Evolutionary conservation across 2,329 filamentous ascomycete species (phyloP), one percentile per base, ranked within the genome.

Genomic region (Cladosporium oxysporum): DNA sequence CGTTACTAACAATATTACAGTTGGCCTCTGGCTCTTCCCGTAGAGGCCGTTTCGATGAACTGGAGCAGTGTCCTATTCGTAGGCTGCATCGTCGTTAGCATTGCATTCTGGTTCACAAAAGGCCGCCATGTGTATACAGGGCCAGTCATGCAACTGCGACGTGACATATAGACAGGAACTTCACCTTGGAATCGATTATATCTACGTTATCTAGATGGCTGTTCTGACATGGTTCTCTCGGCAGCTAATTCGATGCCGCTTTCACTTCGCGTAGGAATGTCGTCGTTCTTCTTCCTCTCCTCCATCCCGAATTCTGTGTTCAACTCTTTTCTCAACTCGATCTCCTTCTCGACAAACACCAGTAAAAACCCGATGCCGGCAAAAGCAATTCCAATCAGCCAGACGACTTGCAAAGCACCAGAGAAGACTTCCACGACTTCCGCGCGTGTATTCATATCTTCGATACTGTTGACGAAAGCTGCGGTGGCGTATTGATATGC

Each of bases 1-100:
- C 49, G 3, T 12, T 37, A 12, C 35, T 53, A 16, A 63, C 37
- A 2, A 8, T 16, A 4, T 57, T 3, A 18, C 61, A 29, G 59
- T 64, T 64, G 67, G 67, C 69, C 69, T 10, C 58, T 58, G 29
- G 62, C 63, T n/a, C 58, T 64, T 44, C 70, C 75, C 1, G 78
- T 82, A 1, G 69, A 66, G 3, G 68, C 76, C 2, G 69, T 71
- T 29, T 77, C 73, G 0, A 82, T 85, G 77, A 85, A 85, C 70
- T 85, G 82, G 82, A 80, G 79, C 44, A 73, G 78, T 14, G 76
- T 82, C 16, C 80, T 84, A 60, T 82, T 82, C 59, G 70, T 64
- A 3, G 69, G 69, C 11, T 66, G 71, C 18, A 66, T 72, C 35
- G 23, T 71, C 11, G 29, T 72, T 8, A 52, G 58, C 41, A 52